phyloP scores from a whole-genome alignment of 2,329 filamentous ascomycete species.

The Ploettnerulaceae sp. region DNA sequence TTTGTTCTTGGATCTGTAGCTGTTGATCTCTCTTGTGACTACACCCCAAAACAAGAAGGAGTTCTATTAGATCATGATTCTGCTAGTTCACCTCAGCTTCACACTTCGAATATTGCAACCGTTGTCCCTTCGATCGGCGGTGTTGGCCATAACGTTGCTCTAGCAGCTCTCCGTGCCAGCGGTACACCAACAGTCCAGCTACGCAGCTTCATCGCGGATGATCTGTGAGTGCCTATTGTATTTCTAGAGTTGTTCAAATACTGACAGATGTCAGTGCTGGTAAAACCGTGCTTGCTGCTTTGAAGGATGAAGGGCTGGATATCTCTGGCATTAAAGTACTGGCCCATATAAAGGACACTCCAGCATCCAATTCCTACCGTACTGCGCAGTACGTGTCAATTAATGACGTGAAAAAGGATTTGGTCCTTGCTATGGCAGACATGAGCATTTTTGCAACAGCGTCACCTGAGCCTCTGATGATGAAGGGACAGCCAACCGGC shows the following conservation, averaged over 20 bases:
- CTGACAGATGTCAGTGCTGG: conserved; percentile 54
- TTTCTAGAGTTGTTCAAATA: not conserved
- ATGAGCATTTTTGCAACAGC: conserved; percentile 60
- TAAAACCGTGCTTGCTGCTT: conserved; percentile 61
- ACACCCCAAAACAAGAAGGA: conserved; percentile 44
- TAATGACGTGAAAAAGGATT: conserved; percentile 76
- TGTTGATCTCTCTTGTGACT: conserved; percentile 83
- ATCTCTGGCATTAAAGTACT: conserved; percentile 60
- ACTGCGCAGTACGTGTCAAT: conserved; percentile 91
- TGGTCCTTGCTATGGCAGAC: conserved; percentile 92
- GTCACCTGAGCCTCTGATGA: conserved; percentile 35
- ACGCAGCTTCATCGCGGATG: conserved; percentile 77
- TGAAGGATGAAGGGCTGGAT: conserved; percentile 61
- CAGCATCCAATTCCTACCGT: conserved; percentile 35
- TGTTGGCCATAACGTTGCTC: conserved; percentile 86
- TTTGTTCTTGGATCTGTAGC: conserved; percentile 88
- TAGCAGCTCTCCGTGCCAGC: conserved; percentile 68
- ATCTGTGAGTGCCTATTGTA: conserved; percentile 47
- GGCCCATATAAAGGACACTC: no score
- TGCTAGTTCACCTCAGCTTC: conserved; percentile 34
- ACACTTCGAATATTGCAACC: conserved; percentile 80
- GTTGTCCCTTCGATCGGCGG: conserved; percentile 84
- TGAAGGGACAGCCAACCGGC: not conserved
- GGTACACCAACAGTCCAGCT: conserved; percentile 58
- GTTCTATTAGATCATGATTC: not conserved